Base-by-base conservation (phyloP, 768 basidiomycete genomes). In the Tricholoma terreum region DNA sequence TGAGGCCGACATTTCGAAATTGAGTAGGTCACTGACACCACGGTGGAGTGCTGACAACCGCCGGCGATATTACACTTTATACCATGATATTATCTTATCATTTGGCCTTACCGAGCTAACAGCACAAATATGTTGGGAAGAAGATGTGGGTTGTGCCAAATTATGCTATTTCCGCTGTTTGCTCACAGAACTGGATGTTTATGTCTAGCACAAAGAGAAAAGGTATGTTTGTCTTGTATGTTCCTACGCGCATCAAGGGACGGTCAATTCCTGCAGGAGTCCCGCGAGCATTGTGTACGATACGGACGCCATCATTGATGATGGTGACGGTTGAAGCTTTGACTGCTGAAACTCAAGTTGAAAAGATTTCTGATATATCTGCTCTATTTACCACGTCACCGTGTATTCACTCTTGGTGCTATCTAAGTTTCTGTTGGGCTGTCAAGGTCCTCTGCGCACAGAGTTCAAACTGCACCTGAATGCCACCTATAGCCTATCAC, bases 41-140 rank as follows among this genome's bases (percentile, higher is more conserved):
- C 51, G 15, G 12, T 24, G n/a, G 19, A 35, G 21, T 6, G 8
- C 36, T 27, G n/a, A 11, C 6, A 15, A 14, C 30, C 7, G 35
- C 15, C 21, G 14, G 30, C n/a, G 7, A 27, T 76, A 67, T 55
- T 78, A 68, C 55, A 35, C 62, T 19, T 58, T 76, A 19, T 58
- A 69, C 1, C 77, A 67, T 58, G 74, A 77, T 7, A 67, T 84
- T 2, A 67, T 83, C 2, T 58, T 84, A 15, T 65, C 77, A 19
- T 83, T 84, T 54, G 83, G 83, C 4, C 60, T 80, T 49, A 83
- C 81, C 1, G 83, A 84, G 56, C 62, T 84, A 55, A 76, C 74
- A 49, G 83, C 82, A 0, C 77, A 80, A 49, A 73, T 84, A 42
- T 70, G 74, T 31, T 84, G 82, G 81, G 64, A 71, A 56, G 79